A percentile compares a stretch with the other conserved stretches of the same genome.
These are phyloP conservation scores for Paecilomyces fulvus DNA, from an alignment of 2,329 filamentous ascomycete species.

Conservation along the genomic window DNA sequence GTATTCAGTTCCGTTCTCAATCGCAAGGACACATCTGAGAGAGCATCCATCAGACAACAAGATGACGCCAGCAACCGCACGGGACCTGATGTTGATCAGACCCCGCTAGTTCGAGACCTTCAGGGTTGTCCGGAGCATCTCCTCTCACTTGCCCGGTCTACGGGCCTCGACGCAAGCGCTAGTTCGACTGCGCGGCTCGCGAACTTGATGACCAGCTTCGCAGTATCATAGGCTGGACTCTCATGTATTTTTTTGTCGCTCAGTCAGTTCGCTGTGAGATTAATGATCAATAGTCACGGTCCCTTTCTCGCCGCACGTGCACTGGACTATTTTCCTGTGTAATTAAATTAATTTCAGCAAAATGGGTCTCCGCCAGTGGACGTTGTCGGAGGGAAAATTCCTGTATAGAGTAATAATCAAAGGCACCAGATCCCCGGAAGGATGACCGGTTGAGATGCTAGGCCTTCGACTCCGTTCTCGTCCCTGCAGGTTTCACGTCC, in stretches of 20 bases:
- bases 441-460: background rate
- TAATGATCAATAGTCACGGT: background rate
- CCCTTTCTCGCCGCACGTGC: background rate
- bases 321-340: background rate
- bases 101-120: background rate
- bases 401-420: too few relatives aligned
- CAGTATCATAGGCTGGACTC: background rate
- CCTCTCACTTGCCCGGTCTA: background rate
- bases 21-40: background rate
- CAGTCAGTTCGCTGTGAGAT: background rate
- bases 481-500: background rate
- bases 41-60: background rate
- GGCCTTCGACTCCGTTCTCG: background rate
- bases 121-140: background rate
- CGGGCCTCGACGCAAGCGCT: background rate
- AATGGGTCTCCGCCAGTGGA: background rate
- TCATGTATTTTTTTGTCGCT: background rate
- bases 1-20: background rate
- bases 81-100: background rate
- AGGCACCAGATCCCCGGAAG: background rate
- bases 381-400: too few relatives aligned
- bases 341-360: background rate
- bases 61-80: background rate
- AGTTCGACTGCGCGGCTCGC: background rate
- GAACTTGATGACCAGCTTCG: background rate